A percentile compares a stretch with the other conserved stretches of the same genome.
Conservation (phyloP, 2,329 filamentous ascomycete genomes). For the Teratosphaeria nubilosa region DNA sequence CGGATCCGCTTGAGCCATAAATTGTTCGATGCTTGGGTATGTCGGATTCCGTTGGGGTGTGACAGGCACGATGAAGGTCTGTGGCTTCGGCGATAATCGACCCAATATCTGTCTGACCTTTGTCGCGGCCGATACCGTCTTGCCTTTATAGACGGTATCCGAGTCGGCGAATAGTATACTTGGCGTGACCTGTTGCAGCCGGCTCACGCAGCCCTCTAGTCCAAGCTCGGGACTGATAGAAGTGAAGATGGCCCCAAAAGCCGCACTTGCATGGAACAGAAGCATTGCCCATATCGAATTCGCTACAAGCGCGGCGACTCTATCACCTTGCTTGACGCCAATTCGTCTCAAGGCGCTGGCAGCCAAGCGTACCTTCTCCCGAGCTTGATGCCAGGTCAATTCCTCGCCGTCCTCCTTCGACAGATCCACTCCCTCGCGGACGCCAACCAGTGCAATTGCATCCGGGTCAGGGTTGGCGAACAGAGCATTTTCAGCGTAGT, state of each 20-base stretch:
- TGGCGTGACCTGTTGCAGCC: slow-evolving; percentile 32
- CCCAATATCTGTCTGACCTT: slow-evolving; percentile 26
- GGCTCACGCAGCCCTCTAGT: slow-evolving; percentile 25
- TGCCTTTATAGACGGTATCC: slow-evolving; percentile 32
- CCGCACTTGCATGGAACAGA: slow-evolving; percentile 32
- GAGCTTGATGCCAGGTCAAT: slow-evolving; percentile 31
- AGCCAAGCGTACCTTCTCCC: slow-evolving; percentile 29
- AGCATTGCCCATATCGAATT: slow-evolving; percentile 35
- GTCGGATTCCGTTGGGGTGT: slow-evolving; percentile 6
- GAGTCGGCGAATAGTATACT: slow-evolving; percentile 32
- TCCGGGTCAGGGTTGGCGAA: slow-evolving; percentile 26
- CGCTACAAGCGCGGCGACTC: slow-evolving; percentile 32
- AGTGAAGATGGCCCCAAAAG: slow-evolving; percentile 36
- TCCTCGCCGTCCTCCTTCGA: slow-evolving; percentile 21
- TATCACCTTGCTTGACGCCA: slow-evolving; percentile 30
- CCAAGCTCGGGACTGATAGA: slow-evolving; percentile 37
- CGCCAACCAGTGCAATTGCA: slow-evolving; percentile 30
- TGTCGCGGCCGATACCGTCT: slow-evolving; percentile 20
- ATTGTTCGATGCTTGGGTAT: slow-evolving; percentile 22
- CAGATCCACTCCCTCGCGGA: slow-evolving; percentile 30
- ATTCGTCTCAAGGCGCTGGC: slow-evolving; percentile 29
- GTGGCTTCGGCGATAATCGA: slow-evolving; percentile 18
- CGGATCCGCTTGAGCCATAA: slow-evolving; percentile 23
- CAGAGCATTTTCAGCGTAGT: slow-evolving; percentile 34
- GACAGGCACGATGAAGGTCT: slow-evolving; percentile 21